phyloP scores from a whole-genome alignment of 2,329 filamentous ascomycete genomes.

The Ceratocystis eucalypticola region DNA sequence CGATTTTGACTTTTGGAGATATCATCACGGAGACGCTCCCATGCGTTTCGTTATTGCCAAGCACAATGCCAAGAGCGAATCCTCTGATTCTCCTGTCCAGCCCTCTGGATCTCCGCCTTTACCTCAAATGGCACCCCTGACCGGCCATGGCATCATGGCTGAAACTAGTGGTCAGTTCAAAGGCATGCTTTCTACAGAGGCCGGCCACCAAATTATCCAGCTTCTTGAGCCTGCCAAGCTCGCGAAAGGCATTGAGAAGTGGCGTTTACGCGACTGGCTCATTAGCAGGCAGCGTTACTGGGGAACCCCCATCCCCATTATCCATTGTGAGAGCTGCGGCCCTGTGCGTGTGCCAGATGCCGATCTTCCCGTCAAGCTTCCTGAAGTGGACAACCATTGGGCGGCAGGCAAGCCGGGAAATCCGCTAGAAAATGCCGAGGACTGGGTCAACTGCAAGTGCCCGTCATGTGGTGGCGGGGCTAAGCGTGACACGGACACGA shows the following conservation, averaged over 20 bases:
- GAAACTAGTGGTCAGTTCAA: constrained; percentile 50
- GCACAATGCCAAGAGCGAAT: constrained; percentile 21
- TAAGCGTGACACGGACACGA: constrained; percentile 78
- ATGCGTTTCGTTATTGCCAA: constrained; percentile 48
- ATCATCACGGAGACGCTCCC: constrained; percentile 47
- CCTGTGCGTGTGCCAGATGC: constrained; percentile 63
- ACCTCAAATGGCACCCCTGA: constrained; percentile 37
- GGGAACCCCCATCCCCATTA: constrained; percentile 79
- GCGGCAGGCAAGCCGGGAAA: constrained; percentile 59
- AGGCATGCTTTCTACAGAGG: constrained; percentile 49
- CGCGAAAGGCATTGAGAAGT: constrained; percentile 54
- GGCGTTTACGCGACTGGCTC: constrained; percentile 78
- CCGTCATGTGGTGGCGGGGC: constrained; percentile 59
- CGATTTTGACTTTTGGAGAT: constrained; percentile 68
- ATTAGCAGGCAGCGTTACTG: constrained; percentile 88
- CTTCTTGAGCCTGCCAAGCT: constrained; percentile 41
- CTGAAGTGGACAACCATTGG: constrained; percentile 55
- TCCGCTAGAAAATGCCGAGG: constrained; percentile 55
- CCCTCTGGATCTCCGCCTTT: constrained; percentile 25
- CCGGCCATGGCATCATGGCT: constrained; percentile 55
- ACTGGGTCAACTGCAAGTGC: constrained; percentile 64
- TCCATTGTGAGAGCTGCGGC: constrained; percentile 68
- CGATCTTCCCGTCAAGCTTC: constrained; percentile 64
- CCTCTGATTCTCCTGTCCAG: not conserved
- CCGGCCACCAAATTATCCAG: constrained; percentile 45